Evolutionary conservation across 768 basidiomycete genomes (phyloP), one percentile per base, ranked within the genome.

Genomic region (Amanita inopinata): DNA sequence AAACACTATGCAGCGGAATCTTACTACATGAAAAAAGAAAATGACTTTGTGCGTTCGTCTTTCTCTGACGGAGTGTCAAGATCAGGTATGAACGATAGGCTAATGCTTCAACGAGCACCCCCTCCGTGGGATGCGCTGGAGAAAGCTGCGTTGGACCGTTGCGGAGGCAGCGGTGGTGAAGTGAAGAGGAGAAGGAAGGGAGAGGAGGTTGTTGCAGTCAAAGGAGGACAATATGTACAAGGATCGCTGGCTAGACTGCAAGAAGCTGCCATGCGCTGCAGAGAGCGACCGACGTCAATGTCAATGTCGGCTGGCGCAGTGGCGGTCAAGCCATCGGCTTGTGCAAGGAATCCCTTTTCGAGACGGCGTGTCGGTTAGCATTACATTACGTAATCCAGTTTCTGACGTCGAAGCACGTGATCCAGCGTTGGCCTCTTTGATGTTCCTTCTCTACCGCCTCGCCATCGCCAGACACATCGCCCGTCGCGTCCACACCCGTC

Each of bases 51-150:
- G 17, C 41, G 19, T 43, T 37, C 9, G 49, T 49, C 28, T 43
- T 51, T 23, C 45, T 47, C 40, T 35, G 24, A 23, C 28, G 27
- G 37, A 17, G 15, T 25, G 33, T 47, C 40, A 35, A 40, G 27
- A 9, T 49, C 40, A 12, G 36, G 48, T 11, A 18, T 12, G 10
- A 40, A 25, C 12, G 38, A 52, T 6, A 41, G 42, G 22, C 53
- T 66, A 18, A 61, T 61, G 52, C 60, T 69, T 12, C 65, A 57
- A 47, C 64, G 67, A 11, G 45, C 47, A 4, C 66, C 66, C 5
- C 66, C 66, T 1, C 53, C 61, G 6, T 69, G 65, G 64, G 53
- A 42, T 37, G 40, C 44, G 1, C 48, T 67, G 17, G 53, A 54
- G 9, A 52, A 47, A 2, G 46, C 52, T 37, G 15, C 37, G n/a